Conservation (phyloP, 2,329 filamentous ascomycete species). For the Nemania abortiva region DNA sequence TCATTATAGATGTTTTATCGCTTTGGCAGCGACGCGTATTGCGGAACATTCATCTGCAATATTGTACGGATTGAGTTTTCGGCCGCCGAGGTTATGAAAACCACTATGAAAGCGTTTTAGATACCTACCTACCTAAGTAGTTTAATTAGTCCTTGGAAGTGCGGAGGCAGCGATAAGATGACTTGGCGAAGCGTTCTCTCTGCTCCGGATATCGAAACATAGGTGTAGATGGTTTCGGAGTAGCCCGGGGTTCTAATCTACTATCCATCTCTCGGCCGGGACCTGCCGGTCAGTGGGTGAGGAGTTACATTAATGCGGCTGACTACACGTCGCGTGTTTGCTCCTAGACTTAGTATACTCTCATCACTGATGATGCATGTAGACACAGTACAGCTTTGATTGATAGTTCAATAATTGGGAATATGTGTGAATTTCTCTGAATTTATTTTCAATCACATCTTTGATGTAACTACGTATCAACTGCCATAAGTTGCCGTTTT, state of each 20-base stretch:
- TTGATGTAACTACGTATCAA: background rate
- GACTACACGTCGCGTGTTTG: too few species aligned
- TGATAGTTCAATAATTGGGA: background rate
- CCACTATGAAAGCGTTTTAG: too few species aligned
- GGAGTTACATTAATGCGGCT: background rate
- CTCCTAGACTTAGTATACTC: background rate
- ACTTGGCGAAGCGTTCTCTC: background rate
- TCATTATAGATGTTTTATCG: too few species aligned
- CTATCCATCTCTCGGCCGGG: conserved; percentile 6
- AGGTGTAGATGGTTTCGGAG: conserved; percentile 3
- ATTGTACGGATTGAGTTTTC: too few species aligned
- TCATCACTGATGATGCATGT: background rate
- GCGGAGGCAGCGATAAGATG: background rate
- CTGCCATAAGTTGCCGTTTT: background rate
- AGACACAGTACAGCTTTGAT: background rate
- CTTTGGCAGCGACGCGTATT: too few species aligned
- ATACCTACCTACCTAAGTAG: too few species aligned
- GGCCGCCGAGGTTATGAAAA: too few species aligned
- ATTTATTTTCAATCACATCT: background rate
- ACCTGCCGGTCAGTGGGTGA: background rate
- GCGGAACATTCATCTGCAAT: too few species aligned
- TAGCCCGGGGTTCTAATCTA: background rate
- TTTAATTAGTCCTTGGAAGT: background rate
- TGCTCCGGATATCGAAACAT: background rate
- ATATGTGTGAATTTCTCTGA: background rate